Evolutionary conservation across 192 early-diverging fungal genomes (phyloP).

Genomic region (Funneliformis mosseae): DNA sequence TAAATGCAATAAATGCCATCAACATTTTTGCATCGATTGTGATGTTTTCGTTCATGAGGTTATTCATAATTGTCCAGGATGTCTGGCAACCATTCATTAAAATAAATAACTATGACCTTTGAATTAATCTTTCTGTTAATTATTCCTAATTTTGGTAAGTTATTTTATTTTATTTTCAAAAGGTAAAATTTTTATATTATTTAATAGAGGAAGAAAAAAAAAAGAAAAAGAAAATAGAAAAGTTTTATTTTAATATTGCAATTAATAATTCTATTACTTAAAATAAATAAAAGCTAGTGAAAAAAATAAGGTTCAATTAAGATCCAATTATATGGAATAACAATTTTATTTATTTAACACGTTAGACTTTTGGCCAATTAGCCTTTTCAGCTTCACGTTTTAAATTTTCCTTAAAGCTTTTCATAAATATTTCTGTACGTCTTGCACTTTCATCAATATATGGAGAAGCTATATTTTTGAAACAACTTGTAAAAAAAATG

Average conservation of each 20-base stretch:
- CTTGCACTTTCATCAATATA: constrained; percentile 6
- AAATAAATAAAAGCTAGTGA: no score
- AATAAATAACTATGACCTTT: no score
- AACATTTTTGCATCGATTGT: constrained; percentile 88
- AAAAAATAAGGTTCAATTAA: no score
- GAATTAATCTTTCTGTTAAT: no score
- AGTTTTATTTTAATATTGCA: no score
- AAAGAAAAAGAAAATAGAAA: no score
- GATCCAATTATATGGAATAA: no score
- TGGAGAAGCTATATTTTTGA: not conserved
- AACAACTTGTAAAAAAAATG: not conserved
- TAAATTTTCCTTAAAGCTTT: constrained; percentile 18
- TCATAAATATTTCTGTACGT: constrained; percentile 15
- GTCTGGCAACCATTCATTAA: constrained; percentile 40
- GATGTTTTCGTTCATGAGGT: constrained; percentile 93
- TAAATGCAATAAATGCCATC: constrained; percentile 74
- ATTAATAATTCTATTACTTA: no score
- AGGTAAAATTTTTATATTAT: no score
- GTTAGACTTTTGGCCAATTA: constrained; percentile 7
- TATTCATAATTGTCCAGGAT: constrained; percentile 87
- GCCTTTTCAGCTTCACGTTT: constrained; percentile 12
- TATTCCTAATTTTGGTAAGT: no score
- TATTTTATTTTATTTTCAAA: no score
- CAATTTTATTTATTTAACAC: not conserved
- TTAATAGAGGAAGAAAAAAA: no score